Base-by-base conservation (phyloP, 495 filamentous ascomycete genomes). In the Neurospora sp. region DNA sequence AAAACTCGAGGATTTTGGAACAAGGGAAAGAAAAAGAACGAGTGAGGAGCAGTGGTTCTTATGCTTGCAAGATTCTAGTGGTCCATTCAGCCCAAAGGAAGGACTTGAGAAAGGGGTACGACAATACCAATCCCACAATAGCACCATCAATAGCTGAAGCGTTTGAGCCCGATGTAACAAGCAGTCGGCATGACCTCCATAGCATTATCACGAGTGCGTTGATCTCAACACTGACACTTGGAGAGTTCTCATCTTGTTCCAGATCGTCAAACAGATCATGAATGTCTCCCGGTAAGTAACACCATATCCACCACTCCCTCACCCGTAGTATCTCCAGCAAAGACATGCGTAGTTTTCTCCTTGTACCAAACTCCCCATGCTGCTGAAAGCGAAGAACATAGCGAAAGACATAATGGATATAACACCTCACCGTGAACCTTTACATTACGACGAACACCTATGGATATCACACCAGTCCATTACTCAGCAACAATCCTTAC, bases 401-500 rank as follows among this genome's bases (percentile, higher is more conserved):
- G 5, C 22, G 35, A 35, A 35, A 61, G 8, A 35, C 1, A 8
- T 8, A 8, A 8, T 61, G 6, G 6, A 61, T 31, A 35, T 61
- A 53, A 27, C 48, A 27, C 10, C 9, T 14, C 20, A 53, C 20
- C 27, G n/a, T n/a, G n/a, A n/a, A 16, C 2, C 6, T 59, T 10
- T 59, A 31, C 22, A 10, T 3, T 5, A 40, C 10, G 0, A 10
- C 39, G 3, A 2, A 40, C 39, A 40, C 7, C 44, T 48, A 3
- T 20, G 27, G 7, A 70, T 16, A 65, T 48, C 71, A 14, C 27
- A 27, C 27, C 27, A 27, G 27, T 27, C 27, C 27, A 27, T 27
- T 27, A 61, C 53, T 61, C 53, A 53, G 79, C 71, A 17, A 77
- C 69, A 65, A 86, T 83, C 71, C 81, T 84, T 76, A 98, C 90